Percentiles rank a stretch among this genome's conserved stretches.
These are phyloP conservation scores for Gossypium thurberi DNA, from an alignment of 345 rosid species.

Conservation along the genomic window DNA sequence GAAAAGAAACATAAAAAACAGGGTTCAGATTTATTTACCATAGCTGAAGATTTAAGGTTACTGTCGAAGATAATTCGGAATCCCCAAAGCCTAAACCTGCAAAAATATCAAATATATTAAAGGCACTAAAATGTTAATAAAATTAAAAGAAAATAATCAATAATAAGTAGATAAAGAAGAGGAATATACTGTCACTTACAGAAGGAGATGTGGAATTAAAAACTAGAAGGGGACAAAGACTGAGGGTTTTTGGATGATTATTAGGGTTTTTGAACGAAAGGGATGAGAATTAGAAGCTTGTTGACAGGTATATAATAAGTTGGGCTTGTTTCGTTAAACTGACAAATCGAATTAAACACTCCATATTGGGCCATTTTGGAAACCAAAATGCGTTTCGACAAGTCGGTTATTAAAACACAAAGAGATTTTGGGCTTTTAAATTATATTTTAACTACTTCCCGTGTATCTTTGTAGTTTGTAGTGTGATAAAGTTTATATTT, in stretches of 20 bases:
- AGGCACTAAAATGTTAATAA: neutral
- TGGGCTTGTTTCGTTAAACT: neutral
- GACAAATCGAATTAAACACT: neutral
- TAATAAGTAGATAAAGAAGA: neutral
- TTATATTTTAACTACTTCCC: too few relatives aligned
- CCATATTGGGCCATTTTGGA: too few relatives aligned
- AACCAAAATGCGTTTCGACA: too few relatives aligned
- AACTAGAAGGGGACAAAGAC: neutral
- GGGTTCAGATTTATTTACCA: slow-evolving; percentile 5
- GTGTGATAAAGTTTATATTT: too few relatives aligned
- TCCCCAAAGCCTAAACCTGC: neutral
- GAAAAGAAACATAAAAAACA: neutral
- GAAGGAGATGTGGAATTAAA: neutral
- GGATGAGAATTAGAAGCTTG: neutral
- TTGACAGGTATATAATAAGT: neutral
- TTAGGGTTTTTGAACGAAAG: slow-evolving; percentile 3
- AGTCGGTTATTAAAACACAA: neutral
- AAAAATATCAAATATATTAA: neutral
- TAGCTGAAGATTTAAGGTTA: neutral
- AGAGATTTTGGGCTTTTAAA: neutral
- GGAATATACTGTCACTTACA: neutral
- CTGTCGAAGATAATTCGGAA: neutral
- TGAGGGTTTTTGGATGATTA: neutral
- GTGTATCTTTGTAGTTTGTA: too few relatives aligned
- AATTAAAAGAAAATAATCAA: neutral